These are phyloP conservation scores for Colletotrichum lentis DNA, from an alignment of 2,329 filamentous ascomycete species.

Conservation along the genomic window DNA sequence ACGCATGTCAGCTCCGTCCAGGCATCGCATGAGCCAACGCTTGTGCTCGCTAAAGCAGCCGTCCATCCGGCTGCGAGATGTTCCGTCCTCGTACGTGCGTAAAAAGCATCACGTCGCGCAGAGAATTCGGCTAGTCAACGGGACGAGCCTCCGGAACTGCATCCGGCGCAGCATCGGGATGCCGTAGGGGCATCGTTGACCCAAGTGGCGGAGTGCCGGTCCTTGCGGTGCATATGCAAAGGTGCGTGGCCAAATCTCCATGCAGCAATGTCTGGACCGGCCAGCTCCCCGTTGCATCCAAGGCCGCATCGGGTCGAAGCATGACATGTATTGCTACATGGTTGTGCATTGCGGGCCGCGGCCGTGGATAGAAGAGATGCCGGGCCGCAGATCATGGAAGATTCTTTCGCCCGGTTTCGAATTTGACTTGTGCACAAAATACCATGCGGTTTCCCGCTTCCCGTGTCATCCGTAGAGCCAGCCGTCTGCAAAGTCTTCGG, in stretches of 20 bases:
- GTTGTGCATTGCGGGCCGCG: slow-evolving; percentile 24
- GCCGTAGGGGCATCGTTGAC: background rate
- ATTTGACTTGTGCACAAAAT: background rate
- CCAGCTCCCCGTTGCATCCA: slow-evolving; percentile 5
- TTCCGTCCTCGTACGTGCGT: background rate
- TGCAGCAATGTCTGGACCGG: background rate
- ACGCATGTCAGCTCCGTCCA: background rate
- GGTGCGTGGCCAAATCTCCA: slow-evolving; percentile 1
- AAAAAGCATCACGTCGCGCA: background rate
- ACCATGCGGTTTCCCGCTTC: background rate
- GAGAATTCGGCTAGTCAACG: background rate
- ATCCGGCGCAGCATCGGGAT: slow-evolving; percentile 1
- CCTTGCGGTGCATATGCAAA: slow-evolving; percentile 7
- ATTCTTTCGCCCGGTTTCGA: background rate
- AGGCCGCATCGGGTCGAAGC: background rate
- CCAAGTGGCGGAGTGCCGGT: background rate
- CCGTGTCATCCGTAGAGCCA: background rate
- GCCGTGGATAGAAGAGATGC: background rate
- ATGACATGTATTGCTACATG: slow-evolving; percentile 11
- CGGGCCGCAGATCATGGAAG: slow-evolving; percentile 2
- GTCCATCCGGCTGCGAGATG: background rate
- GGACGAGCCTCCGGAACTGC: background rate
- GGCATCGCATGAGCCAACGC: background rate
- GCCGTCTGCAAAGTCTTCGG: background rate
- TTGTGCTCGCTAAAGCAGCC: slow-evolving; percentile 4